These are phyloP conservation scores for baker's yeast (Saccharomyces cerevisiae) DNA, from an alignment of 805 yeast genomes.

Conservation along the genomic window DNA sequence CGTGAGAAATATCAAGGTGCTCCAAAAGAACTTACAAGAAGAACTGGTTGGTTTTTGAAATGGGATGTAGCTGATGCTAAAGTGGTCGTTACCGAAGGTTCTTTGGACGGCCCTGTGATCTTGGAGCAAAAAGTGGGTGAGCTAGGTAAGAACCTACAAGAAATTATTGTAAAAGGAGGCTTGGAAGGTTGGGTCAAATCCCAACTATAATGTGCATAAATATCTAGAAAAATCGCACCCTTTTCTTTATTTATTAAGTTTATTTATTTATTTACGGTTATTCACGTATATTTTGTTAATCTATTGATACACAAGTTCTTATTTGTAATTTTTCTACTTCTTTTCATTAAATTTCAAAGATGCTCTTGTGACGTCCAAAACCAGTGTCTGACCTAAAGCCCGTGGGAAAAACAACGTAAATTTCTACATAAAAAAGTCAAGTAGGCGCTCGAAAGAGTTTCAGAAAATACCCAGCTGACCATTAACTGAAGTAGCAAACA, in stretches of 20 bases:
- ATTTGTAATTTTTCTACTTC: slow-evolving; percentile 1
- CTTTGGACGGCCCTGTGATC: slow-evolving; percentile 42
- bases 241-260: slow-evolving; percentile 1
- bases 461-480: not conserved
- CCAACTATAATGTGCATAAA: slow-evolving; percentile 35
- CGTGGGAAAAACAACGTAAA: not conserved
- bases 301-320: not conserved
- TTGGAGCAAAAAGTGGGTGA: slow-evolving; percentile 89
- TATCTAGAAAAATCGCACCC: not conserved
- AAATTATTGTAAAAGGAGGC: slow-evolving; percentile 94
- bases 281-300: not conserved
- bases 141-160: slow-evolving; percentile 90
- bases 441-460: not conserved
- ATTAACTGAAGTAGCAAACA: not conserved
- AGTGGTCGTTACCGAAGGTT: slow-evolving; percentile 67
- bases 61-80: slow-evolving; percentile 88
- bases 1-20: slow-evolving; percentile 54
- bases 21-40: slow-evolving; percentile 69
- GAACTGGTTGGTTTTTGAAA: slow-evolving; percentile 87
- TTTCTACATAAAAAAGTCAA: not conserved
- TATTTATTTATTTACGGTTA: not conserved
- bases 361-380: not conserved
- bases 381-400: not conserved
- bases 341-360: not conserved
- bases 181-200: slow-evolving; percentile 96